Percentiles rank a stretch among this genome's conserved stretches.
These are phyloP conservation scores for Tetrapyrgos nigripes DNA, from an alignment of 1,284 basidiomycete genomes.

Conservation along the genomic window DNA sequence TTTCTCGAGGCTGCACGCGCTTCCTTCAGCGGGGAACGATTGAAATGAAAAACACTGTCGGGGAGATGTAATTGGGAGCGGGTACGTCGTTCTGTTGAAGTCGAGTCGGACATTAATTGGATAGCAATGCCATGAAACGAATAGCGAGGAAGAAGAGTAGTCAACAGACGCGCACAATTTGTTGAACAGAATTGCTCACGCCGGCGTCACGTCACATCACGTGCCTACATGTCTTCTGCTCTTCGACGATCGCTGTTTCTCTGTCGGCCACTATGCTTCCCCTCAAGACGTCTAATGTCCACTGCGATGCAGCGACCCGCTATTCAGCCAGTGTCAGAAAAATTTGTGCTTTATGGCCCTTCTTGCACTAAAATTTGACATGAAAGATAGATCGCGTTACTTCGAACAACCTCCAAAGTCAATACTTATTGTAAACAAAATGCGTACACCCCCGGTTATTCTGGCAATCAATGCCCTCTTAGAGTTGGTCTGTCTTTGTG, in stretches of 20 bases:
- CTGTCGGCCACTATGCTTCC: not conserved
- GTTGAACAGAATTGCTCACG: too few species aligned
- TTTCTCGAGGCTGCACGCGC: conserved; percentile 35
- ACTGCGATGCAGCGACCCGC: conserved; percentile 1
- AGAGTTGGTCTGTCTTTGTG: conserved; percentile 47
- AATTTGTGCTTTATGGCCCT: not conserved
- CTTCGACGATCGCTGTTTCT: not conserved
- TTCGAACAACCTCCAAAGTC: conserved; percentile 45
- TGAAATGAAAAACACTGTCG: conserved; percentile 48
- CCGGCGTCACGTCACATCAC: too few species aligned
- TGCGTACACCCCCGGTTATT: conserved; percentile 74
- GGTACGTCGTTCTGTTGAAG: conserved; percentile 47
- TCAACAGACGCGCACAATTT: too few species aligned
- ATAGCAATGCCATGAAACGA: too few species aligned
- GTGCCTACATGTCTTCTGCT: not conserved
- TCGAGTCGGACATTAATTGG: conserved; percentile 7
- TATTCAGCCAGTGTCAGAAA: conserved; percentile 14
- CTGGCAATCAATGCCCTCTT: conserved; percentile 76
- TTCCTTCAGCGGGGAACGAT: conserved; percentile 57
- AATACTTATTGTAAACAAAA: conserved; percentile 79
- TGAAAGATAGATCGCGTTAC: conserved; percentile 43
- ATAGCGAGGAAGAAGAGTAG: too few species aligned
- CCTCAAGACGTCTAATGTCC: not conserved
- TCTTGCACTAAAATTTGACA: conserved; percentile 9
- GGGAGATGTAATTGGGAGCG: conserved; percentile 56